Evolutionary conservation across 1,284 basidiomycete genomes (phyloP).

Genomic region (Rhodotorula mucilaginosa): DNA sequence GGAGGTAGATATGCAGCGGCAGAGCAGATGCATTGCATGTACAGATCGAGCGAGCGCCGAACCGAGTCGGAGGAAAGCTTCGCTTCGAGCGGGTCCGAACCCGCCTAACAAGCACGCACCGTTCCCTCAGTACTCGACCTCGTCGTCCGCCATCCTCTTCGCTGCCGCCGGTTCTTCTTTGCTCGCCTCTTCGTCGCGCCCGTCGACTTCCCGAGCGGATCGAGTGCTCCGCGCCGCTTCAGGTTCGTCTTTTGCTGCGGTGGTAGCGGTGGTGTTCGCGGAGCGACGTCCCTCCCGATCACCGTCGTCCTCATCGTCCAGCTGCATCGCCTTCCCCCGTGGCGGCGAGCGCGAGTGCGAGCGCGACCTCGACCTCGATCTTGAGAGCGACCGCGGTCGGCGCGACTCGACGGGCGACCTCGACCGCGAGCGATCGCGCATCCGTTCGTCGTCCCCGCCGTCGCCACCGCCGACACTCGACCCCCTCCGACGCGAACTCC

Average conservation of each 20-base stretch:
- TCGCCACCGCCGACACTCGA: background rate
- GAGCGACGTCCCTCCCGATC: background rate
- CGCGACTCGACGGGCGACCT: background rate
- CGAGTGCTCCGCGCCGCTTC: no score
- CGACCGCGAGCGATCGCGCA: background rate
- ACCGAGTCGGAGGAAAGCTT: no score
- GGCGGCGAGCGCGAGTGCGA: background rate
- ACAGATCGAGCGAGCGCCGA: no score
- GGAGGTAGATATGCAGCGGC: no score
- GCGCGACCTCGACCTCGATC: background rate
- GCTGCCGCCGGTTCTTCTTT: no score
- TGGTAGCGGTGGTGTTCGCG: background rate
- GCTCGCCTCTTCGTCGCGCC: no score
- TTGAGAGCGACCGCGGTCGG: background rate
- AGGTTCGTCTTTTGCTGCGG: no score
- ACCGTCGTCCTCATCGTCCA: background rate
- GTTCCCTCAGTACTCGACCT: conserved; percentile 14
- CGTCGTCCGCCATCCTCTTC: conserved; percentile 11
- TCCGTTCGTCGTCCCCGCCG: background rate
- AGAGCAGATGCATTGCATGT: no score
- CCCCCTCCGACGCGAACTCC: background rate
- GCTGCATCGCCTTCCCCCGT: background rate
- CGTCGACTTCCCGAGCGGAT: no score
- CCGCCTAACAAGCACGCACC: no score
- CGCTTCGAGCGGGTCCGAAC: no score